Base-by-base conservation (phyloP, 2,329 filamentous ascomycete genomes). In the Dryadomyces quercus-mongolicae region DNA sequence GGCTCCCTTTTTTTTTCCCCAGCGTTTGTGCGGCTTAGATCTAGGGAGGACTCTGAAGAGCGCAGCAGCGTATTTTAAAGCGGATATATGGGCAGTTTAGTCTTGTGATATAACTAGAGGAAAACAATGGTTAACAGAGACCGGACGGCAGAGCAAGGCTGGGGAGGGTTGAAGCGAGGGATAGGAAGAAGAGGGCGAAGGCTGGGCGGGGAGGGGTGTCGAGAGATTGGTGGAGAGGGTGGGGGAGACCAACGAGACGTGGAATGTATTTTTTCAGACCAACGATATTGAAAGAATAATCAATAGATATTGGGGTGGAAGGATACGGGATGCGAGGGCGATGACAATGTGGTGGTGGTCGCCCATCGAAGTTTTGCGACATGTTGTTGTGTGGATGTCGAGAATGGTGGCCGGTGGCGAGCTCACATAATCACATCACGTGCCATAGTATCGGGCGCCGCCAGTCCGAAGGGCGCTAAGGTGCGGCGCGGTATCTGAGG, bases 221-320 rank as follows among this genome's bases (percentile, higher is more conserved):
- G 3, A 4, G 36, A 31, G 25, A 56, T 54, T 52, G 43, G 25
- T 9, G 31, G 21, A 22, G 20, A 8, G 18, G 16, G n/a, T 20
- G 31, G 21, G 21, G 8, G 3, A 38, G 15, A 59, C 56, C 38
- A 21, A 58, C 60, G 53, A 49, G 36, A 47, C 44, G 47, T 52
- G 49, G 42, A 31, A 38, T 43, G 44, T 49, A 55, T 54, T 60
- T 49, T 55, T 53, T 57, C 53, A 53, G 56, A 58, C 51, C 59
- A 57, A 55, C 54, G 57, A 60, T 62, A 56, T 51, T 59, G 53
- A 54, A 45, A 58, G 45, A 57, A 58, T 55, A 55, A 56, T 58
- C 59, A 65, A 66, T 64, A 60, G 56, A 65, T 65, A 62, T 57
- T 65, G 55, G 44, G 49, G 56, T 56, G 54, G 59, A 66, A 65